Base-by-base conservation (phyloP, 441 rosid genomes). In the Adansonia madagascariensis region DNA sequence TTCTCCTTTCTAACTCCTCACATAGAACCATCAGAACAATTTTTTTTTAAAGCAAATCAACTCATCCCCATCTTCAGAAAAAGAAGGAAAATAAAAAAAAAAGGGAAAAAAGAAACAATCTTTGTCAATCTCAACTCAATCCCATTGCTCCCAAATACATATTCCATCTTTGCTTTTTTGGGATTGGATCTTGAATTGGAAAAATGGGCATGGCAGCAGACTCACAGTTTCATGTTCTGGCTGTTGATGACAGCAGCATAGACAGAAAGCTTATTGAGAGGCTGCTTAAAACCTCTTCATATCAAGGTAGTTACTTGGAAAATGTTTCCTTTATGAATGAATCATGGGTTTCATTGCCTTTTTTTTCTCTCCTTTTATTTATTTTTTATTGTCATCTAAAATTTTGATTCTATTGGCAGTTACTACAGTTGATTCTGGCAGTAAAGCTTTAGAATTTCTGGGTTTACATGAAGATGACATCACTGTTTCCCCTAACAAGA, bases 351-450 rank as follows among this genome's bases (percentile, higher is more conserved):
- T 46, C 24, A 31, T 17, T 12, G 0, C 8, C 44, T 66, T 6
- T 15, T 0, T 50, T 57, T 65, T 65, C 41, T 35, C 41, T 35
- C 6, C 41, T 10, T 41, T 65, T 50, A 4, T 57, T 63, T 69
- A 77, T 24, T 39, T 67, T 47, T 52, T 44, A 24, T 41, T 41
- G 17, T 61, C n/a, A 35, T 77, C 5, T 50, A 24, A 22, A 1
- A 0, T 66, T 68, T 64, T 73, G 41, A 80, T 71, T 46, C 55
- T 27, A 18, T 43, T 71, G 55, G 80, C 78, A 91, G 92, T 91
- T 18, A 91, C 92, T 8, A 81, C 86, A 3, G 92, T 91, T 71
- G 92, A 91, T 79, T 91, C 92, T 72, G 92, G 94, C 22, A 84
- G 86, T 11, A 89, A 91, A 39, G 94, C 94, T 74, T 80, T 91